These are phyloP conservation scores for Eimeria acervulina DNA, from an alignment of 169 alveolate genomes.

Conservation along the genomic window DNA sequence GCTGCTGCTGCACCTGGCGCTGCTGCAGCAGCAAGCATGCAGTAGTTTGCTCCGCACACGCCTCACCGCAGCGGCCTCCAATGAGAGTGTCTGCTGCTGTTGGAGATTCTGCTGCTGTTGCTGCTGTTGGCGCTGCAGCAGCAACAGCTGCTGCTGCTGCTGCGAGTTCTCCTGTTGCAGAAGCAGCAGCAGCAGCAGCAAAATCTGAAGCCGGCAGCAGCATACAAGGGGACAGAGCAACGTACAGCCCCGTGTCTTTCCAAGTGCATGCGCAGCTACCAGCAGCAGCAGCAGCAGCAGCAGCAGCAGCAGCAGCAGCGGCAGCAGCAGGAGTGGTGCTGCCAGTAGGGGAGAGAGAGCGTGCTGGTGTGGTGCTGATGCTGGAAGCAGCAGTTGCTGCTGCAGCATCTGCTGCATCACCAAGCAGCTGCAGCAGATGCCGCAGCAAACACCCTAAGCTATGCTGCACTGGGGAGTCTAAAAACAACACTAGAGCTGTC, in stretches of 20 bases:
- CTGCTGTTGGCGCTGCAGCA: conserved; percentile 17
- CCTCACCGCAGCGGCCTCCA: not conserved
- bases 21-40: conserved; percentile 23
- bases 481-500: not conserved
- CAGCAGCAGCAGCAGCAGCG: not conserved
- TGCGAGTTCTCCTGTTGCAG: not conserved
- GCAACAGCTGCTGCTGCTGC: not conserved
- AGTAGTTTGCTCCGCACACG: not conserved
- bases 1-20: not conserved
- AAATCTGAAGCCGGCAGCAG: not conserved
- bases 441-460: not conserved
- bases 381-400: not conserved
- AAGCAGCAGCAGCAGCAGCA: conserved; percentile 8
- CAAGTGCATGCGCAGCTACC: not conserved
- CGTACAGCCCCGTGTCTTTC: not conserved
- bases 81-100: not conserved
- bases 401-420: not conserved
- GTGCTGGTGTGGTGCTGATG: not conserved
- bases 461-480: not conserved
- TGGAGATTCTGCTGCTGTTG: not conserved
- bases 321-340: not conserved
- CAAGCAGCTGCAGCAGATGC: not conserved
- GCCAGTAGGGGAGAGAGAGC: not conserved
- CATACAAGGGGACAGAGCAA: not conserved
- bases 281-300: not conserved